phyloP scores from a whole-genome alignment of 225 moss, liverwort and hornwort species.

The Pseudisothecium myosuroides region DNA sequence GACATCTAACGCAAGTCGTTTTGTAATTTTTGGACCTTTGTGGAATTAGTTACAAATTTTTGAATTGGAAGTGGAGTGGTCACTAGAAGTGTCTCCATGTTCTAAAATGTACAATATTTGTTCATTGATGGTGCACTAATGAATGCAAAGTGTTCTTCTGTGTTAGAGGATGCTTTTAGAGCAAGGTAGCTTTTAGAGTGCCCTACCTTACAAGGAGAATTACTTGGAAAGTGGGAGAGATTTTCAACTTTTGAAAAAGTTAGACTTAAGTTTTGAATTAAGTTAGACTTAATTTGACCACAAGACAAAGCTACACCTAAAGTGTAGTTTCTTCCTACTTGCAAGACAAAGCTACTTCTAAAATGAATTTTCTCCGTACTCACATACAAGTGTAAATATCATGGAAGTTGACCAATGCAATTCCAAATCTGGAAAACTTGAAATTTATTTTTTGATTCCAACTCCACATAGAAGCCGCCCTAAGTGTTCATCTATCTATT shows the following conservation, averaged over 20 bases:
- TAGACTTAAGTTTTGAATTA: too few species aligned
- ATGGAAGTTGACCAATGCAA: background rate
- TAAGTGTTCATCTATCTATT: background rate
- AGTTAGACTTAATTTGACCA: too few species aligned
- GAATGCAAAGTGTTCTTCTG: background rate
- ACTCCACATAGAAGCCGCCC: fast-evolving
- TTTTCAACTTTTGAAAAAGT: fast-evolving
- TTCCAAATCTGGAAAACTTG: background rate
- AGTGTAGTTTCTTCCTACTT: background rate
- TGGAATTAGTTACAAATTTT: background rate
- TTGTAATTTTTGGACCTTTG: background rate
- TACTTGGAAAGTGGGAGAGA: background rate
- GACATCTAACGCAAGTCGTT: background rate
- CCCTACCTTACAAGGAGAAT: background rate
- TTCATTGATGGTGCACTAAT: background rate
- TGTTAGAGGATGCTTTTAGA: fast-evolving
- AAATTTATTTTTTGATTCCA: too few species aligned
- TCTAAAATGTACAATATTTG: background rate
- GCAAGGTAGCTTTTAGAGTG: fast-evolving
- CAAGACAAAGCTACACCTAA: background rate
- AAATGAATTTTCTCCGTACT: background rate
- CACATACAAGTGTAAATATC: background rate
- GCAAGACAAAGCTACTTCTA: background rate
- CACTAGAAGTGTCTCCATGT: background rate
- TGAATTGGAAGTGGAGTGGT: fast-evolving